Base-by-base conservation (phyloP, 768 basidiomycete genomes). In the Leucosporidium creatinivorum region DNA sequence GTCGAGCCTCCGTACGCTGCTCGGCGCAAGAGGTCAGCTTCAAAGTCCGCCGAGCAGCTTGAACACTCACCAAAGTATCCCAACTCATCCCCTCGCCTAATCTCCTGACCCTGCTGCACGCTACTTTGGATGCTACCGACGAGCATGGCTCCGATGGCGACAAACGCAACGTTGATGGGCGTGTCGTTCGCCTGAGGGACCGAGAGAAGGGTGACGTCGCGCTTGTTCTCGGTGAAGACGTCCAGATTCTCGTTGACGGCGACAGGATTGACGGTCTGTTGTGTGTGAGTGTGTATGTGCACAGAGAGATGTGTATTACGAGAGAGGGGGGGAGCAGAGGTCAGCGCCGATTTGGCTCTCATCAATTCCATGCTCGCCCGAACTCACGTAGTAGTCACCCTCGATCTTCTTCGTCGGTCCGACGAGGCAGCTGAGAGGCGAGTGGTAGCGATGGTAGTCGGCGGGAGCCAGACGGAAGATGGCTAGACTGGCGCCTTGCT, bases 91-190 rank as follows among this genome's bases (percentile, higher is more conserved):
- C 82, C 81, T 66, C 83, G 80, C 77, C 83, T 65, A 33, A 82
- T 78, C 21, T 56, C 63, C 31, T 76, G 75, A 0, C 78, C 80
- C 0, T 75, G 64, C 48, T 76, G 73, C 57, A 76, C 65, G 0
- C 87, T 88, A 86, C 86, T 89, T 2, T 63, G 79, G 73, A 91
- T 87, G 61, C 84, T 84, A 1, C 88, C 89, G 1, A 91, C 89
- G 47, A 92, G 84, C 79, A 91, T 82, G 12, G 89, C 89, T 4
- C 89, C 90, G 66, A 91, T 82, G 13, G 89, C 87, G 15, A 89
- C 84, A 69, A 86, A 85, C 0, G 84, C 89, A 21, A 90, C 79
- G 18, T 81, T 81, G 23, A 80, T 39, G 15, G 66, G 77, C 67
- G 52, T 48, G 48, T 77, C 62, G 60, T 76, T 72, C 17, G 76